Conservation (phyloP, 768 basidiomycete species). For the Botryobasidium botryosum region DNA sequence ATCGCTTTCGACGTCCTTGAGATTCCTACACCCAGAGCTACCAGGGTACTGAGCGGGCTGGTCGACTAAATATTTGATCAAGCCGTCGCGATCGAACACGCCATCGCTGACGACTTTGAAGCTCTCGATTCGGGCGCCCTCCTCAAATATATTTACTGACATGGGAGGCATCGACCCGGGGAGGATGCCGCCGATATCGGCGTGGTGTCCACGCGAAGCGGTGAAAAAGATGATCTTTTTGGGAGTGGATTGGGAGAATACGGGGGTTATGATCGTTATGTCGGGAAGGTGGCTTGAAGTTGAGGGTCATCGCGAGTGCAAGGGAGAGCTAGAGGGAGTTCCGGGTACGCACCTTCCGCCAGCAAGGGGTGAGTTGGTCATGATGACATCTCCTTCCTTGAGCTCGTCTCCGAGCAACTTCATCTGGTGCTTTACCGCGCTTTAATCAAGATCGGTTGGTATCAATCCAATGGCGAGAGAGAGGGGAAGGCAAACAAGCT, state of each 20-base stretch:
- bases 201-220: constrained; percentile 86
- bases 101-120: constrained; percentile 84
- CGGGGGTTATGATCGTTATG: constrained; percentile 87
- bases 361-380: constrained; percentile 81
- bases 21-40: constrained; percentile 73
- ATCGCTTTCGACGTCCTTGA: constrained; percentile 82
- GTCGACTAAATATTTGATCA: constrained; percentile 67
- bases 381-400: constrained; percentile 81
- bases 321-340: neutral
- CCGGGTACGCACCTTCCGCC: constrained; percentile 49
- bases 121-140: constrained; percentile 79
- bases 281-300: constrained; percentile 53
- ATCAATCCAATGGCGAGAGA: neutral
- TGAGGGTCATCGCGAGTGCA: constrained; percentile 12
- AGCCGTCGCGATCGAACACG: constrained; percentile 55
- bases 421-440: constrained; percentile 85
- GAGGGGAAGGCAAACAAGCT: neutral
- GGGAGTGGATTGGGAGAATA: constrained; percentile 41
- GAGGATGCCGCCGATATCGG: constrained; percentile 83
- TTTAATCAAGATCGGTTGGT: constrained; percentile 11
- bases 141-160: constrained; percentile 78
- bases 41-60: constrained; percentile 69
- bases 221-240: constrained; percentile 82
- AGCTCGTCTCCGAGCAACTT: constrained; percentile 48
- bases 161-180: constrained; percentile 92